phyloP scores from a whole-genome alignment of 2,329 filamentous ascomycete genomes.

The Pseudocercospora fuligena region DNA sequence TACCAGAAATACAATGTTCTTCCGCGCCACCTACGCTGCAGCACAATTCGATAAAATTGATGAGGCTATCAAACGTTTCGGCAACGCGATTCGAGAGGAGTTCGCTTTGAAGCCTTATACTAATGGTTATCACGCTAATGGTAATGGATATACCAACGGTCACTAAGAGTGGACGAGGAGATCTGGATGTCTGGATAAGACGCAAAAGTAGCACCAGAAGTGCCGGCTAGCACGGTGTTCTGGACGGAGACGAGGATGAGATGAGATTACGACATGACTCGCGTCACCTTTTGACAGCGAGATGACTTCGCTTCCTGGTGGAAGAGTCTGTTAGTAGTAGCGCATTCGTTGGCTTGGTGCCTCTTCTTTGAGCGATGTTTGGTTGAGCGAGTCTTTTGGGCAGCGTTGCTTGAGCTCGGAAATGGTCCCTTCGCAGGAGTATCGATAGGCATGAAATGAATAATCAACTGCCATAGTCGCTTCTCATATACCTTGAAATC shows the following conservation, averaged over 20 bases:
- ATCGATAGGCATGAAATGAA: no score
- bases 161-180: background rate
- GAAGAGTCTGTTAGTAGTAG: background rate
- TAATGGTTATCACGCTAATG: slow-evolving; percentile 13
- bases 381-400: background rate
- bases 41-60: slow-evolving; percentile 62
- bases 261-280: slow-evolving; percentile 1
- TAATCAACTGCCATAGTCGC: no score
- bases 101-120: slow-evolving; percentile 52
- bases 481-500: no score
- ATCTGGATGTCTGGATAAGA: background rate
- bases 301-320: background rate
- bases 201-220: background rate
- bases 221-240: background rate
- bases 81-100: slow-evolving; percentile 68
- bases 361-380: background rate
- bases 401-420: no score
- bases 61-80: slow-evolving; percentile 66
- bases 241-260: background rate
- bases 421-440: no score
- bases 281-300: background rate
- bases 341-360: background rate
- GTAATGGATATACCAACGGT: slow-evolving; percentile 14
- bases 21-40: slow-evolving; percentile 87
- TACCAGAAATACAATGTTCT: slow-evolving; percentile 67